Percentiles rank a stretch among this genome's conserved stretches.
Conservation (phyloP, 2,329 filamentous ascomycete genomes). For the Cryphonectria parasitica region DNA sequence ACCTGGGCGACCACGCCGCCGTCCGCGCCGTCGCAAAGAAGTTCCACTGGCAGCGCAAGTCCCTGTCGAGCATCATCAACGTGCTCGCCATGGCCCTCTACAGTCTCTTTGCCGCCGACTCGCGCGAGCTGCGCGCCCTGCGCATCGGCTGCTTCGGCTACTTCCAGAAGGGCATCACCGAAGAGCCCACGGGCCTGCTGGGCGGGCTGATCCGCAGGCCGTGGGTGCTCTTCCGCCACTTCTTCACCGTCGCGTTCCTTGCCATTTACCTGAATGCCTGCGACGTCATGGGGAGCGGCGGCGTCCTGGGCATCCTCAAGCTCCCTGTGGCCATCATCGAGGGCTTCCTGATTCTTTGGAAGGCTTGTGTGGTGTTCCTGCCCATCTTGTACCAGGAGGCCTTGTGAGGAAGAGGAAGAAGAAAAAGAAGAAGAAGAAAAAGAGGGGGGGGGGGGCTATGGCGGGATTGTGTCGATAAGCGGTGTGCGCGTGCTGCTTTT, state of each 20-base stretch:
- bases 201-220: constrained; percentile 81
- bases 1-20: constrained; percentile 67
- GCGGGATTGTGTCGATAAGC: not conserved
- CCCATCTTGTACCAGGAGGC: constrained; percentile 78
- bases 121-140: constrained; percentile 74
- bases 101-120: constrained; percentile 84
- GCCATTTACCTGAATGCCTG: constrained; percentile 70
- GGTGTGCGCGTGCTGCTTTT: not conserved
- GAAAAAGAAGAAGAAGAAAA: too few relatives aligned
- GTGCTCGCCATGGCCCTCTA: constrained; percentile 97
- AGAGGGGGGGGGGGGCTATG: too few relatives aligned
- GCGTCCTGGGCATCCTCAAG: constrained; percentile 57
- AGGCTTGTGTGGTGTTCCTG: constrained; percentile 79
- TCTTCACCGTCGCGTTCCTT: constrained; percentile 90
- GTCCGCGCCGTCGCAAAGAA: constrained; percentile 70
- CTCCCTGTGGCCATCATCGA: constrained; percentile 68
- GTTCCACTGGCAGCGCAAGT: constrained; percentile 90
- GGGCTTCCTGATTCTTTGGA: constrained; percentile 74
- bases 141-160: constrained; percentile 92
- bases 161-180: constrained; percentile 76
- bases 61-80: constrained; percentile 85
- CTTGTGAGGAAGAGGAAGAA: constrained; percentile 23
- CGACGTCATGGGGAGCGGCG: constrained; percentile 47
- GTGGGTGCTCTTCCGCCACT: constrained; percentile 82
- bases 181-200: constrained; percentile 80